These are phyloP conservation scores for Yamadazyma diospyri DNA, from an alignment of 1,139 yeast genomes.

Conservation along the genomic window DNA sequence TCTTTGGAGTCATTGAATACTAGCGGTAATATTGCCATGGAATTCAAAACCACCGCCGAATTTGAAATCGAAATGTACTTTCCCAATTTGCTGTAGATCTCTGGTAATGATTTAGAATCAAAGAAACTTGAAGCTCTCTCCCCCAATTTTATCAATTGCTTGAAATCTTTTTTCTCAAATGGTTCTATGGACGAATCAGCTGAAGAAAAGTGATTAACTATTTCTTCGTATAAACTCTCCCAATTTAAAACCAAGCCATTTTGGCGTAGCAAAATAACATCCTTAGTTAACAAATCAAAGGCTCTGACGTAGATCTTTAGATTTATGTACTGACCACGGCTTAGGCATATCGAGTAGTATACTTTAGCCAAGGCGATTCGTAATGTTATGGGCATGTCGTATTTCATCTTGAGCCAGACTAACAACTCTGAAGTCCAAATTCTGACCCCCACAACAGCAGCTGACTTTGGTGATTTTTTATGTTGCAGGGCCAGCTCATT, in stretches of 20 bases:
- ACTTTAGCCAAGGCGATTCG: slow-evolving; percentile 64
- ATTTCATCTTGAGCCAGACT: slow-evolving; percentile 77
- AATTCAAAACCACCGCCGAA: slow-evolving; percentile 55
- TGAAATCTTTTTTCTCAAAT: slow-evolving; percentile 41
- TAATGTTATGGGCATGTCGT: slow-evolving; percentile 69
- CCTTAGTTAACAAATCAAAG: slow-evolving; percentile 56
- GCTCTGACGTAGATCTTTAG: slow-evolving; percentile 62
- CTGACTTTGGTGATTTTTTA: slow-evolving; percentile 61
- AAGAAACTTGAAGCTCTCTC: slow-evolving; percentile 48
- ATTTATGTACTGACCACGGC: slow-evolving; percentile 71
- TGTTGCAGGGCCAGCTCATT: slow-evolving; percentile 39
- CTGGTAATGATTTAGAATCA: slow-evolving; percentile 32
- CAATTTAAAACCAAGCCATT: slow-evolving; percentile 51
- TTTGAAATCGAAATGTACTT: slow-evolving; percentile 55
- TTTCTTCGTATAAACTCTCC: slow-evolving; percentile 42
- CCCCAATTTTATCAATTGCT: slow-evolving; percentile 42
- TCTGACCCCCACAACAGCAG: slow-evolving; percentile 70
- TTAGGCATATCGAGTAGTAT: slow-evolving; percentile 68
- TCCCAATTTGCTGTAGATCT: slow-evolving; percentile 34
- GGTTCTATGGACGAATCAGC: slow-evolving; percentile 28
- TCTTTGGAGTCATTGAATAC: slow-evolving; percentile 21
- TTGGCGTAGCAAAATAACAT: slow-evolving; percentile 37
- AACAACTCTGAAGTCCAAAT: slow-evolving; percentile 89
- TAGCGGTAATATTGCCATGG: slow-evolving; percentile 54
- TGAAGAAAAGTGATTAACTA: slow-evolving; percentile 31